These are phyloP conservation scores for Suillus discolor DNA, from an alignment of 768 basidiomycete species.

Conservation along the genomic window DNA sequence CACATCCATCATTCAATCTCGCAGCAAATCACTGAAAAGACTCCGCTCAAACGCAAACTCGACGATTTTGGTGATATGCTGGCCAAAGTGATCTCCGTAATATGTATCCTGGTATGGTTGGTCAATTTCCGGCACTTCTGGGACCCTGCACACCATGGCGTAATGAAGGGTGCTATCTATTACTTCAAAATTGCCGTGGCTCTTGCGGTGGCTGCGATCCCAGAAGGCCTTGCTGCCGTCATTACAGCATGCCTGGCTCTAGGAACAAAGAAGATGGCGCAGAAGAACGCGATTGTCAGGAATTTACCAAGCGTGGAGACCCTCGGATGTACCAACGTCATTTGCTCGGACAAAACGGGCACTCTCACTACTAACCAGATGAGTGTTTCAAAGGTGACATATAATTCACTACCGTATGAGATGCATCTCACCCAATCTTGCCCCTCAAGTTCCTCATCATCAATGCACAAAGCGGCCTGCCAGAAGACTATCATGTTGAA, in stretches of 20 bases:
- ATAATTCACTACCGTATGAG: not conserved
- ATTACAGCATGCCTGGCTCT: constrained; percentile 96
- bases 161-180: constrained; percentile 91
- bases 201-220: constrained; percentile 97
- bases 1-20: constrained; percentile 97
- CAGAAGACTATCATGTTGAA: constrained; percentile 78
- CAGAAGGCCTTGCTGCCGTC: constrained; percentile 97
- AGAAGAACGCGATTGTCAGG: constrained; percentile 96
- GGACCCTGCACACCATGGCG: constrained; percentile 92
- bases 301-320: constrained; percentile 98
- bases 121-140: constrained; percentile 96
- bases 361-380: constrained; percentile 97
- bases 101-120: constrained; percentile 97
- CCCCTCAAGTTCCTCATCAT: constrained; percentile 73
- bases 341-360: constrained; percentile 99
- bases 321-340: constrained; percentile 96
- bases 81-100: constrained; percentile 96
- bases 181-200: constrained; percentile 99
- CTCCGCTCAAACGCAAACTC: constrained; percentile 93
- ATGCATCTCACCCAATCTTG: constrained; percentile 14
- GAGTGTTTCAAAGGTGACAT: constrained; percentile 81
- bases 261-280: constrained; percentile 99
- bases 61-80: constrained; percentile 98
- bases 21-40: constrained; percentile 92
- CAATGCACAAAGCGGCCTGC: constrained; percentile 49